phyloP scores from a whole-genome alignment of 176 grass and related monocot species.

The Aechmea fasciata region DNA sequence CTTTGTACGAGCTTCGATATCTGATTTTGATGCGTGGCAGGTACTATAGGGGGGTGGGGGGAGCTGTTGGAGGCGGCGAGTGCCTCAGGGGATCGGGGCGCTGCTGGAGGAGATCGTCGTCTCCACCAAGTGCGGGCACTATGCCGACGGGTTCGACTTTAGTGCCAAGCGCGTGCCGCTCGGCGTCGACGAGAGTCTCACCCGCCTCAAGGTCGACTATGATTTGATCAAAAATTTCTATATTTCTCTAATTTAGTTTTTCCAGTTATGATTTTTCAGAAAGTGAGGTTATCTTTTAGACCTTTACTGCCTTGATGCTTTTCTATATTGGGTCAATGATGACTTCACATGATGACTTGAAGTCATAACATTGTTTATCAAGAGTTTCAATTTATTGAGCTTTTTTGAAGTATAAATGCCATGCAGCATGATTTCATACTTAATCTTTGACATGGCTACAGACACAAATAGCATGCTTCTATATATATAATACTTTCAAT shows the following conservation, averaged over 20 bases:
- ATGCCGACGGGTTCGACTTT: conserved; percentile 80
- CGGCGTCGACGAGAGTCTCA: conserved; percentile 73
- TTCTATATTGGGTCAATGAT: neutral
- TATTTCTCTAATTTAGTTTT: too few relatives aligned
- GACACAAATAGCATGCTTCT: neutral
- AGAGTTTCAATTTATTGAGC: neutral
- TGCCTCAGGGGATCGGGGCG: conserved; percentile 55
- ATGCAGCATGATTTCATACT: neutral
- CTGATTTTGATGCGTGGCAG: conserved; percentile 11
- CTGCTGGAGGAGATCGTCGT: conserved; percentile 46
- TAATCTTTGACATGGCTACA: neutral
- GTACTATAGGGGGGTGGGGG: conserved; percentile 53
- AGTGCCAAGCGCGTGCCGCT: conserved; percentile 45
- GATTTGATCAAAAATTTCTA: neutral
- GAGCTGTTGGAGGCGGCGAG: conserved; percentile 54
- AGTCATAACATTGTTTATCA: neutral
- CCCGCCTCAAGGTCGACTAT: conserved; percentile 57
- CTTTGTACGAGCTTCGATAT: neutral
- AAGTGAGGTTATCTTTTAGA: too few relatives aligned
- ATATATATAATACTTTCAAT: neutral
- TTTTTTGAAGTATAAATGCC: too few relatives aligned
- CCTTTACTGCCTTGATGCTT: too few relatives aligned
- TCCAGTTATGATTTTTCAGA: too few relatives aligned
- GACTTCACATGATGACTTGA: too few relatives aligned
- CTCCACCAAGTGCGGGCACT: conserved; percentile 83